phyloP scores from a whole-genome alignment of 371 early-diverging fungal genomes.

The Mortierella sp. region DNA sequence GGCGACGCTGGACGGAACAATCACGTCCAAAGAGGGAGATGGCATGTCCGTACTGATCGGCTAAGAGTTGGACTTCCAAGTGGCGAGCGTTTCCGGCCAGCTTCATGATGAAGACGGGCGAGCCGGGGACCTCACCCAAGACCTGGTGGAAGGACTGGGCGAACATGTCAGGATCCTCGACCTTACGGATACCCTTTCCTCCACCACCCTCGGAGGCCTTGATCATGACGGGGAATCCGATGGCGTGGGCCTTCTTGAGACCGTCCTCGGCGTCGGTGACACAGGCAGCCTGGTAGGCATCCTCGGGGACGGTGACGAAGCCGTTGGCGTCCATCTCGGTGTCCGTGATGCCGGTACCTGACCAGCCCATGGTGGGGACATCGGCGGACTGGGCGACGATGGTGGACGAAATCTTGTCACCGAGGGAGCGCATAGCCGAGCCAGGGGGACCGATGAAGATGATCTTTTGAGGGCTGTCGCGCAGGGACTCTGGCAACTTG shows the following conservation, averaged over 20 bases:
- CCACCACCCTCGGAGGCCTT: constrained; percentile 99
- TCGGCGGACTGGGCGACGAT: constrained; percentile 97
- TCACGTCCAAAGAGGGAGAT: constrained; percentile 98
- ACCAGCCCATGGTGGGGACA: constrained; percentile 97
- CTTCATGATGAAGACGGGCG: constrained; percentile 98
- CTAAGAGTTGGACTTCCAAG: constrained; percentile 97
- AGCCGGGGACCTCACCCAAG: constrained; percentile 95
- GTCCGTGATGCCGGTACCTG: constrained; percentile 89
- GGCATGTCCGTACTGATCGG: constrained; percentile 97
- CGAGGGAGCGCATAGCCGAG: constrained; percentile 98
- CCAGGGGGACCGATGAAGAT: constrained; percentile 99
- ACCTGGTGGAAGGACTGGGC: constrained; percentile 88
- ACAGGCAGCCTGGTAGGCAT: constrained; percentile 85
- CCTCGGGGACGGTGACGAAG: constrained; percentile 85
- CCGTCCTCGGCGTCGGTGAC: constrained; percentile 84
- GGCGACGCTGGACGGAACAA: constrained; percentile 99
- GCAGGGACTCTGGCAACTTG: constrained; percentile 91
- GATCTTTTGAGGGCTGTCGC: constrained; percentile 81
- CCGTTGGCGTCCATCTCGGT: constrained; percentile 74
- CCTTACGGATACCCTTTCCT: constrained; percentile 98
- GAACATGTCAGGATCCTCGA: constrained; percentile 80
- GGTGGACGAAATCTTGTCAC: constrained; percentile 99
- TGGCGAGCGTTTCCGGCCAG: constrained; percentile 96
- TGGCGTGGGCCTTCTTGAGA: constrained; percentile 83
- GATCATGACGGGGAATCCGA: constrained; percentile 98